Conservation (phyloP, 1,284 basidiomycete species). For the Leccinum pseudoinsigne region DNA sequence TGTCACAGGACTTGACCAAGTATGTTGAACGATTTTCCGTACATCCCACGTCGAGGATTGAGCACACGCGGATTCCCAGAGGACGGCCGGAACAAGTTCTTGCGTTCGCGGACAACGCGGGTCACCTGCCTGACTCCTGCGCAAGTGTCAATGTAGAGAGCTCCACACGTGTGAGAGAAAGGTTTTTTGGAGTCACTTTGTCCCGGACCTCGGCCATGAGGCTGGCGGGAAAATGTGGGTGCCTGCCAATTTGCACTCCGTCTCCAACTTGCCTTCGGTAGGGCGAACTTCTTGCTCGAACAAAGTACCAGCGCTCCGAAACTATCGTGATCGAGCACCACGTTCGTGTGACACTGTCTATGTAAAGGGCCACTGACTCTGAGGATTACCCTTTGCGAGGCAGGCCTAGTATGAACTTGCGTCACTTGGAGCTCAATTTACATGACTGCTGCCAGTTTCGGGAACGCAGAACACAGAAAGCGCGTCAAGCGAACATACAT, state of each 20-base stretch:
- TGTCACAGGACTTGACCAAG: background rate
- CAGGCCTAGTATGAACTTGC: background rate
- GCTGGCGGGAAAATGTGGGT: background rate
- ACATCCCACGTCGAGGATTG: background rate
- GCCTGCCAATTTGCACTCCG: background rate
- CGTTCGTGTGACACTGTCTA: background rate
- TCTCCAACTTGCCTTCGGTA: background rate
- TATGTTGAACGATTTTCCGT: background rate
- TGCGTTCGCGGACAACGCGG: background rate
- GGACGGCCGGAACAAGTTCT: background rate
- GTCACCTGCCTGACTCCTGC: background rate
- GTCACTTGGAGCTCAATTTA: background rate
- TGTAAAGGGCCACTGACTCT: background rate
- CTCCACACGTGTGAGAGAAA: background rate
- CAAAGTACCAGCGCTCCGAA: background rate
- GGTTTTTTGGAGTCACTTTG: background rate
- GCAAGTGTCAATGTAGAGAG: background rate
- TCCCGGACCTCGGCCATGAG: background rate
- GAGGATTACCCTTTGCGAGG: background rate
- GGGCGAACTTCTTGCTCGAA: background rate
- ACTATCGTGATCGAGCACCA: background rate
- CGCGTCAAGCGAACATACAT: background rate
- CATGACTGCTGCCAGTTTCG: background rate
- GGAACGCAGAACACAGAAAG: background rate
- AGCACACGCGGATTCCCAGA: background rate